Percentiles rank a stretch among this genome's conserved stretches.
Evolutionary conservation across 208 protist genomes (phyloP).

Genomic region (Spongospora subterranea): DNA sequence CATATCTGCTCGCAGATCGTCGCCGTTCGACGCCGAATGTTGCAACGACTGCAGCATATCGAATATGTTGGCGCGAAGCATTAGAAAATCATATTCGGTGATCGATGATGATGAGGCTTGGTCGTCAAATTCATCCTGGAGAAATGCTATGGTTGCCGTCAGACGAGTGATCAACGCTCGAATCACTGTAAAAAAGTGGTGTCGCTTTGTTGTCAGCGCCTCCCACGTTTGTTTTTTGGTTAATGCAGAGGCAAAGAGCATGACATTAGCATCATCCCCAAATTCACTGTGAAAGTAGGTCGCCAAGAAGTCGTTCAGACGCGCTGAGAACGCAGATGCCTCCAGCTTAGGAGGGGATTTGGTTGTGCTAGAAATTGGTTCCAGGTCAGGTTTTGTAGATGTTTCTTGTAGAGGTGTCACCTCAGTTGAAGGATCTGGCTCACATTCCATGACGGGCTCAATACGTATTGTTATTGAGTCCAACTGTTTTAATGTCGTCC

Average conservation of each 20-base stretch:
- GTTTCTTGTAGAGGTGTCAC: too few species aligned
- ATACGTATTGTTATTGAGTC: too few species aligned
- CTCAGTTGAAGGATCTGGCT: too few species aligned
- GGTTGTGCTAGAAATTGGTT: too few species aligned
- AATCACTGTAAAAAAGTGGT: slow-evolving; percentile 39
- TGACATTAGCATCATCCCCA: neutral
- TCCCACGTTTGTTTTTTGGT: slow-evolving; percentile 21
- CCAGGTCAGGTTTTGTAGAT: too few species aligned
- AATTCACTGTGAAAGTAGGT: neutral
- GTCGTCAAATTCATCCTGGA: neutral
- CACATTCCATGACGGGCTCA: too few species aligned
- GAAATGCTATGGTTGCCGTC: slow-evolving; percentile 8
- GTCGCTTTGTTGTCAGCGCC: neutral
- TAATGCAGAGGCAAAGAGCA: neutral
- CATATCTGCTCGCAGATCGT: neutral
- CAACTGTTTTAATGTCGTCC: too few species aligned
- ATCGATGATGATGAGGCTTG: neutral
- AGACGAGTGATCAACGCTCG: slow-evolving; percentile 47
- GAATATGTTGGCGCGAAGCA: neutral
- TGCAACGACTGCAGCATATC: neutral
- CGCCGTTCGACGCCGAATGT: neutral
- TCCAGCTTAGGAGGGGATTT: too few species aligned
- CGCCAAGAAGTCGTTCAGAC: neutral
- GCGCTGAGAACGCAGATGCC: neutral
- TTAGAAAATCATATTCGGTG: slow-evolving; percentile 11